phyloP scores from a whole-genome alignment of 2,329 filamentous ascomycete species.

The Pestalotiopsis sp. region DNA sequence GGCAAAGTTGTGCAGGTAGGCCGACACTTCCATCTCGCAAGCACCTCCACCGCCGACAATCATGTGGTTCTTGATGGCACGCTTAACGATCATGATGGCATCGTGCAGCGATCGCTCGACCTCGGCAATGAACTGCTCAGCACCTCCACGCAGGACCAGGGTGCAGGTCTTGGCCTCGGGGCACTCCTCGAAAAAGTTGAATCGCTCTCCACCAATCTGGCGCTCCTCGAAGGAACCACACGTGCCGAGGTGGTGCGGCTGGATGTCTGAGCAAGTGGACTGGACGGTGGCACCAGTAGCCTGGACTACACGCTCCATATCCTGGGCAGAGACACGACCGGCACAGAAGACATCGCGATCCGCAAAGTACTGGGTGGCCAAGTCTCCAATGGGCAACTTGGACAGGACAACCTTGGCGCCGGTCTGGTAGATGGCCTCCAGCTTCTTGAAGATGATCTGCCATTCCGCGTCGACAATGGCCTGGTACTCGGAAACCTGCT shows the following conservation, averaged over 20 bases:
- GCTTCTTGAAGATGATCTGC: constrained; percentile 99
- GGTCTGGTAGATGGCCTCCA: constrained; percentile 90
- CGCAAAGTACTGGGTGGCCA: constrained; percentile 97
- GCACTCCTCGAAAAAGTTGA: constrained; percentile 98
- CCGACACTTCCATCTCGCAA: constrained; percentile 94
- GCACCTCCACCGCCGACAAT: constrained; percentile 96
- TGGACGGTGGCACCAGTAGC: constrained; percentile 91
- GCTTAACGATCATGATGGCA: constrained; percentile 99
- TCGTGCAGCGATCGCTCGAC: constrained; percentile 97
- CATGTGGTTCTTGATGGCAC: constrained; percentile 89
- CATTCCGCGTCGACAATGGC: constrained; percentile 99
- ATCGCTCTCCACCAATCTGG: constrained; percentile 95
- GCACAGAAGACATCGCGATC: constrained; percentile 99
- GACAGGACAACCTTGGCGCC: constrained; percentile 97
- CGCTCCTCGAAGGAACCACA: constrained; percentile 93
- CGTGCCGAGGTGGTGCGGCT: constrained; percentile 83
- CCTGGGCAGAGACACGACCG: constrained; percentile 85
- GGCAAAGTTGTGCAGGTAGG: constrained; percentile 89
- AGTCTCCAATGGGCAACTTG: constrained; percentile 95
- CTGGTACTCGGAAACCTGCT: constrained; percentile 98
- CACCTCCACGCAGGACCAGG: constrained; percentile 89
- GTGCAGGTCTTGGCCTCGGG: constrained; percentile 96
- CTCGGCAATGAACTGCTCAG: constrained; percentile 98
- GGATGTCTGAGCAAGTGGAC: constrained; percentile 96
- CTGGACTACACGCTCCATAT: constrained; percentile 95